Base-by-base conservation (phyloP, 352 stramenopile genomes). In the Pythium scleroteichum region DNA sequence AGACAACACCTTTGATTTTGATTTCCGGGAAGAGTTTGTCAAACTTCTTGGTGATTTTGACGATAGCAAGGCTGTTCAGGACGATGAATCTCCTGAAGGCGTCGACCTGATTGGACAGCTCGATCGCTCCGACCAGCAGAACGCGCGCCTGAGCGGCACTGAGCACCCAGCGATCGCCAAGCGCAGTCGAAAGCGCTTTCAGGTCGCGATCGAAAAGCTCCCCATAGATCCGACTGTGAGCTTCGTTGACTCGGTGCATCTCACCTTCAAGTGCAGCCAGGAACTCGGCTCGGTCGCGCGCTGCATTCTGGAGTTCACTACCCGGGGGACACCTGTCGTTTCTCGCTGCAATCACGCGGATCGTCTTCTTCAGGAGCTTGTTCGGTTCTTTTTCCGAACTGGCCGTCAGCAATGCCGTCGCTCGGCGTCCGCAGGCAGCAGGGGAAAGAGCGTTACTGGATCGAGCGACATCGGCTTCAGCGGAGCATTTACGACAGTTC, bases 41-140 rank as follows among this genome's bases (percentile, higher is more conserved):
- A 46, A 90, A 88, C 62, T 93, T 93, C 68, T 93, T 93, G 59
- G 78, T 69, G 63, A 90, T 90, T 60, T 93, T 93, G 53, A 91
- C 79, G 24, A 93, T 72, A 29, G 83, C 83, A 27, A 93, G 68
- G 32, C 73, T 86, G 61, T 93, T 93, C 54, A 93, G 74, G 47
- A 93, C 68, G 48, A 91, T 78, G 59, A 86, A 93, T 55, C 83
- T 77, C 19, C 83, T 81, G 46, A 93, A 87, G 9, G 81, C 78
- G 47, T 93, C 83, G 47, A 93, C 70, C 22, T 77, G 64, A 39
- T 81, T 60, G 22, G 79, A 88, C 26, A 90, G 64, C 46, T 90
- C 73, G 32, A 93, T 69, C 5, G 71, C 79, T 7, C 82, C 78
- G 24, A 87, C 53, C 13, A 93, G 46, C 19, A 90, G 53, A 20